Percentiles rank a stretch among this genome's conserved stretches.
These are phyloP conservation scores for Cryphonectria japonica DNA, from an alignment of 2,329 filamentous ascomycete genomes.

Conservation along the genomic window DNA sequence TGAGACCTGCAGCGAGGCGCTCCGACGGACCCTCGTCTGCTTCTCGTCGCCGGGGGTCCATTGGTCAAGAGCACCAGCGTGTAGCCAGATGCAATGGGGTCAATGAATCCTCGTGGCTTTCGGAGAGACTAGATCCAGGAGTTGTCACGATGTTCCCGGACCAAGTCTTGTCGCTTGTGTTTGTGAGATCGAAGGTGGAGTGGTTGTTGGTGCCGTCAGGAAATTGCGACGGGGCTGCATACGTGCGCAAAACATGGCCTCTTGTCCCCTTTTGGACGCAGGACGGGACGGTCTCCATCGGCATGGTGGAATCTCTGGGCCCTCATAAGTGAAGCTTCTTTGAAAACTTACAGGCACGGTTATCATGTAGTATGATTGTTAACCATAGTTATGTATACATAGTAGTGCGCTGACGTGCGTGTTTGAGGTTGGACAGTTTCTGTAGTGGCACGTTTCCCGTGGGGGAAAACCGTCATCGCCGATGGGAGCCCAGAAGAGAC, in stretches of 20 bases:
- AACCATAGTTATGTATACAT: neutral
- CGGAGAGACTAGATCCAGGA: neutral
- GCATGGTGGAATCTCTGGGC: neutral
- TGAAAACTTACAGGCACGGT: neutral
- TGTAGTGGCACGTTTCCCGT: neutral
- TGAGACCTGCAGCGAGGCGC: neutral
- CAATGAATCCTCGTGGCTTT: neutral
- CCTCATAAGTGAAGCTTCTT: conserved; percentile 2
- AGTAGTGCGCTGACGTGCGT: neutral
- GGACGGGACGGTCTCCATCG: neutral
- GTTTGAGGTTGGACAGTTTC: neutral
- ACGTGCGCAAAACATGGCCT: conserved; percentile 16
- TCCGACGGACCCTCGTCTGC: neutral
- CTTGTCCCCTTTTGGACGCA: neutral
- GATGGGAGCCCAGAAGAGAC: neutral
- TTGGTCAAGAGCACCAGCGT: neutral
- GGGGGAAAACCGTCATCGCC: neutral
- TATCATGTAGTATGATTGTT: neutral
- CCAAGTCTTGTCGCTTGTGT: conserved; percentile 1
- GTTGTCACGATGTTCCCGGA: conserved; percentile 10
- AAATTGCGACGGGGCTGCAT: conserved; percentile 24
- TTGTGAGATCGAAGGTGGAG: conserved; percentile 17
- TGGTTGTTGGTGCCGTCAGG: conserved; percentile 13
- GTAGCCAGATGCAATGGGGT: neutral
- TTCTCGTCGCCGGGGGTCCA: neutral